Evolutionary conservation across 164 flowering plant species (phyloP), one percentile per base, ranked within the genome.

Genomic region (Berberis thunbergii): DNA sequence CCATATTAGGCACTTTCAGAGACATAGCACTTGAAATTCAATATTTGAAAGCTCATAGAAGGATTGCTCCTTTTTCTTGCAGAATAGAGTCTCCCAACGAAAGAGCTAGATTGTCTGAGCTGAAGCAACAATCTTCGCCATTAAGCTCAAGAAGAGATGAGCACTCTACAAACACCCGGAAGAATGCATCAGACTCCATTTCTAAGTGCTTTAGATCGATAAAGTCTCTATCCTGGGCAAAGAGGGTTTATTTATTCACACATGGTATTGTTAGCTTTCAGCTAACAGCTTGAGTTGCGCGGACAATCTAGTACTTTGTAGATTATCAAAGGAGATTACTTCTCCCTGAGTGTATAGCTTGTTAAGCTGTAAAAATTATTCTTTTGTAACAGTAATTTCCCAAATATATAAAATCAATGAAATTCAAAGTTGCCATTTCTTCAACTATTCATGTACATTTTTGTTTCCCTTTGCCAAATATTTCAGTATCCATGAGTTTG

Each of bases 71-170:
- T 10, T 42, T 13, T n/a, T 41, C 62, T 57, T 75, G 59, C 89
- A 92, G 96, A 75, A 64, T 62, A 84, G 61, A 74, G 79, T 88
- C 41, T 50, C 63, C 1, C n/a, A 70, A 45, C n/a, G 95, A 89
- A 75, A 79, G 80, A 70, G 69, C 61, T 40, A 71, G 87, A 45
- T 73, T 85, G 69, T 79, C 89, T 0, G 88, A 81, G 76, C 75
- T 82, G 43, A 74, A 73, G 77, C 84, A 84, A 54, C 81, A 79
- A 67, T 45, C 80, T 7, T 82, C 91, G 42, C 83, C 85, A 41
- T 43, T 74, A 57, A 74, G 65, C 57, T 68, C 79, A 12, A 74
- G 83, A 62, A 60, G 77, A 45, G 78, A 76, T 26, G 86, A 81
- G 63, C 77, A 69, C 57, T 13, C 73, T 66, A 73, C 57, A 63